These are phyloP conservation scores for Pythium vanterpoolii DNA, from an alignment of 352 stramenopile species.

Conservation along the genomic window DNA sequence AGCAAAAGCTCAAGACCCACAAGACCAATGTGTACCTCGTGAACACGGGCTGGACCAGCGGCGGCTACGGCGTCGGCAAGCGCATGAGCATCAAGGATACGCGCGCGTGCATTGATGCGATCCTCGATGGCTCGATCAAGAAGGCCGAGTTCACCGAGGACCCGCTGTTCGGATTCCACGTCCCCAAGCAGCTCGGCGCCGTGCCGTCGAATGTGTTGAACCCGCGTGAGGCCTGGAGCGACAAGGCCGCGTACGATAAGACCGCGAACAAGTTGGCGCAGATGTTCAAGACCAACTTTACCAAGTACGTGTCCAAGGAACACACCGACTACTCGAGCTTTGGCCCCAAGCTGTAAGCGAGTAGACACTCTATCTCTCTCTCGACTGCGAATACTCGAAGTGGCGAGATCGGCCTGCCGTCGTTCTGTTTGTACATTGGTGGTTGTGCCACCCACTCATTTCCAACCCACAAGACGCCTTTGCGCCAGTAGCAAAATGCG, in stretches of 20 bases:
- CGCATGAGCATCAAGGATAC: constrained; percentile 94
- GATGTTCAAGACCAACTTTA: constrained; percentile 83
- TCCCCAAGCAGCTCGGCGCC: constrained; percentile 53
- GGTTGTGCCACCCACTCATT: too few species aligned
- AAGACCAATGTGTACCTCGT: constrained; percentile 62
- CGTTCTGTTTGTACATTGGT: neutral
- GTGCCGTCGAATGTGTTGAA: constrained; percentile 75
- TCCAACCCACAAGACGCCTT: too few species aligned
- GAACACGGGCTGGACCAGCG: constrained; percentile 96
- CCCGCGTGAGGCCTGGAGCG: constrained; percentile 67
- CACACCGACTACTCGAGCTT: constrained; percentile 95
- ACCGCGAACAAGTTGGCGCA: constrained; percentile 71
- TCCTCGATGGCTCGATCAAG: constrained; percentile 71
- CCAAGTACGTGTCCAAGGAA: constrained; percentile 94
- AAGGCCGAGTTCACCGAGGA: constrained; percentile 65
- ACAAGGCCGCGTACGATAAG: constrained; percentile 74
- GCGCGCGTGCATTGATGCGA: constrained; percentile 71
- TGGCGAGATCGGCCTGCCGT: neutral
- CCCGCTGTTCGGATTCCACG: constrained; percentile 69
- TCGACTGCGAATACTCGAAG: constrained; percentile 11
- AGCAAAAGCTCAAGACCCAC: constrained; percentile 52
- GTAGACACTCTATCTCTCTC: neutral
- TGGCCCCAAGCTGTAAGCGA: constrained; percentile 83
- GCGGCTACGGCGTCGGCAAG: constrained; percentile 94
- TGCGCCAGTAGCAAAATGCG: too few species aligned